phyloP scores from a whole-genome alignment of 2,329 filamentous ascomycete genomes.

The Ramularia endophylla region DNA sequence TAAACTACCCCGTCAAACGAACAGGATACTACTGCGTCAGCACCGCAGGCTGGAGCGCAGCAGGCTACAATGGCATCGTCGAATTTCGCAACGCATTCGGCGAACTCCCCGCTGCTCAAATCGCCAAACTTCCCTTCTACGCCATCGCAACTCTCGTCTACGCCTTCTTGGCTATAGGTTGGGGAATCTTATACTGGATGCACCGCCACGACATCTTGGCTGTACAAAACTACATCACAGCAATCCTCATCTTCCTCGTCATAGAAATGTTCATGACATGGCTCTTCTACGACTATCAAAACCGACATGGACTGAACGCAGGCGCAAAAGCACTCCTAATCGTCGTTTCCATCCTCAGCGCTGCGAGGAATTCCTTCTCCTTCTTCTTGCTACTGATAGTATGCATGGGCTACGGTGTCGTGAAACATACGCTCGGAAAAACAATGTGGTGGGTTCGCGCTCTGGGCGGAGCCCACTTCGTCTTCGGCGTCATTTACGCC shows the following conservation, averaged over 20 bases:
- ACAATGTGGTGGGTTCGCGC: slow-evolving; percentile 93
- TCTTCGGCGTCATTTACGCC: slow-evolving; percentile 91
- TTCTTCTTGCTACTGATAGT: slow-evolving; percentile 98
- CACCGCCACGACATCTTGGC: slow-evolving; percentile 90
- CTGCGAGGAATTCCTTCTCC: slow-evolving; percentile 91
- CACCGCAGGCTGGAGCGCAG: slow-evolving; percentile 62
- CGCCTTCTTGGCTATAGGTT: slow-evolving; percentile 77
- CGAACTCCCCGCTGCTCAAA: slow-evolving; percentile 90
- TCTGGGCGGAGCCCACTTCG: slow-evolving; percentile 85
- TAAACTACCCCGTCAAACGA: slow-evolving; percentile 79
- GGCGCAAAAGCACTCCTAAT: slow-evolving; percentile 83
- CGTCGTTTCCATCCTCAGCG: slow-evolving; percentile 87
- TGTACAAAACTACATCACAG: slow-evolving; percentile 98
- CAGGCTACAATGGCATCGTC: slow-evolving; percentile 68
- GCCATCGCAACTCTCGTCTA: slow-evolving; percentile 92
- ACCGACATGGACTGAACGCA: slow-evolving; percentile 76
- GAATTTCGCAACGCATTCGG: slow-evolving; percentile 96
- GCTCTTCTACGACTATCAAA: slow-evolving; percentile 97
- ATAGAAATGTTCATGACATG: slow-evolving; percentile 98
- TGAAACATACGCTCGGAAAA: slow-evolving; percentile 84
- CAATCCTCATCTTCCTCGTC: slow-evolving; percentile 89
- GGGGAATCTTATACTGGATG: slow-evolving; percentile 93
- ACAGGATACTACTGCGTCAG: slow-evolving; percentile 96
- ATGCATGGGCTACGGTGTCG: slow-evolving; percentile 98
- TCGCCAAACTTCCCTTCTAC: slow-evolving; percentile 96